Evolutionary conservation across 768 basidiomycete species (phyloP).

Genomic region (Holtermanniella nyarrowii): DNA sequence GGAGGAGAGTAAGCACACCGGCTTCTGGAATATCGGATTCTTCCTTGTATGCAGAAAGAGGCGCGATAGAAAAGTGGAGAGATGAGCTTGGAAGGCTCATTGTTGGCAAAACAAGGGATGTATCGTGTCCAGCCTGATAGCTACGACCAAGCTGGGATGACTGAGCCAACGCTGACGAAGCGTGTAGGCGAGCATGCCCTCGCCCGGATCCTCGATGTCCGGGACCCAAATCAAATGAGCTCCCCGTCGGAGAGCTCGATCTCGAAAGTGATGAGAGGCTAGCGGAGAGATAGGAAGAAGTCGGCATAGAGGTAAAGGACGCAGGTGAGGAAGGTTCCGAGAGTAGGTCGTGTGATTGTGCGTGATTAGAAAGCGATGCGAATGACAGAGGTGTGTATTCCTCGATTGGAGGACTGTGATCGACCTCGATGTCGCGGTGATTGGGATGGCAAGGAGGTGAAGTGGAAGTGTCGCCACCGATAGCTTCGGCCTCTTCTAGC

Average conservation of each 20-base stretch:
- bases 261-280: slow-evolving; percentile 17
- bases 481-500: too few species aligned
- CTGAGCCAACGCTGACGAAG: not conserved
- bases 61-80: too few species aligned
- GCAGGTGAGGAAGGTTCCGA: slow-evolving; percentile 23
- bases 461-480: too few species aligned
- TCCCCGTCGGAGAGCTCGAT: slow-evolving; percentile 3
- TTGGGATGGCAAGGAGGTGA: too few species aligned
- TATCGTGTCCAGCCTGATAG: not conserved
- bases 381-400: not conserved
- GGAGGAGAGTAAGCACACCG: slow-evolving; percentile 1
- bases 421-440: too few species aligned
- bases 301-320: slow-evolving; percentile 17
- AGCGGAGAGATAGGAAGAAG: slow-evolving; percentile 9
- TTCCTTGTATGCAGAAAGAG: not conserved
- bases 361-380: not conserved
- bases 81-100: slow-evolving; percentile 17
- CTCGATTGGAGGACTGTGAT: too few species aligned
- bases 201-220: slow-evolving; percentile 1
- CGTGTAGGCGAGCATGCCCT: not conserved
- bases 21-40: slow-evolving; percentile 4
- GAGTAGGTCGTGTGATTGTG: not conserved
- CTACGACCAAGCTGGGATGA: not conserved
- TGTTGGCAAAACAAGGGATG: slow-evolving; percentile 21
- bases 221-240: not conserved